Evolutionary conservation across 179 eudicot genomes (phyloP).

Genomic region (Corrigiola litoralis): DNA sequence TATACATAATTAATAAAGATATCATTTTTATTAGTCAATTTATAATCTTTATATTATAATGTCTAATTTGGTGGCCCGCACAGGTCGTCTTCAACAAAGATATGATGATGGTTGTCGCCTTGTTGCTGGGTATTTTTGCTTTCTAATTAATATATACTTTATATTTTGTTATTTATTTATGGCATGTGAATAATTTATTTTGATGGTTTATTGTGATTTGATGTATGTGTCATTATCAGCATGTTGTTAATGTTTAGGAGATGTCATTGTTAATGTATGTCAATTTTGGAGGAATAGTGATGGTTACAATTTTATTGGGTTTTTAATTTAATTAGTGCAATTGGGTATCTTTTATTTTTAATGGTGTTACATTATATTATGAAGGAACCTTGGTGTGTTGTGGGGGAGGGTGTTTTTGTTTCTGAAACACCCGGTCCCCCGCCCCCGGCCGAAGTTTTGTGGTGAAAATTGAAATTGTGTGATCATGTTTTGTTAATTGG

Average conservation of each 20-base stretch:
- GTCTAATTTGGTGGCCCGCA: slow-evolving; percentile 81
- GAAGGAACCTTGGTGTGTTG: too few species aligned
- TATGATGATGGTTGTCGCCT: slow-evolving; percentile 67
- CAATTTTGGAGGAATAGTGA: slow-evolving; percentile 14
- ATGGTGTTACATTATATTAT: too few species aligned
- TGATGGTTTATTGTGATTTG: slow-evolving; percentile 8
- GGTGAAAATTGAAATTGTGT: too few species aligned
- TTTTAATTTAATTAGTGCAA: not conserved
- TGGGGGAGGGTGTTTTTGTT: too few species aligned
- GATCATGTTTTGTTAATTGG: too few species aligned
- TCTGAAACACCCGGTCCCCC: too few species aligned
- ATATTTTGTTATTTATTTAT: not conserved
- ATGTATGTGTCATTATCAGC: too few species aligned
- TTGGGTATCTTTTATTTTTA: too few species aligned
- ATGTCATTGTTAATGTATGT: slow-evolving; percentile 10
- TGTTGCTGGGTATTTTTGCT: slow-evolving; percentile 53
- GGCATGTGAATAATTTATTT: too few species aligned
- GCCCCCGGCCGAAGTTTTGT: too few species aligned
- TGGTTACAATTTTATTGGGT: not conserved
- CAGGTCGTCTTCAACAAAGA: slow-evolving; percentile 74
- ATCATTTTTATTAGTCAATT: not conserved
- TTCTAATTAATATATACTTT: not conserved
- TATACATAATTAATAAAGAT: too few species aligned
- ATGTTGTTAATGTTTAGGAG: not conserved
- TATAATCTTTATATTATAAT: slow-evolving; percentile 16